These are phyloP conservation scores for Eutrema salsugineum DNA, from an alignment of 441 rosid species.

Conservation along the genomic window DNA sequence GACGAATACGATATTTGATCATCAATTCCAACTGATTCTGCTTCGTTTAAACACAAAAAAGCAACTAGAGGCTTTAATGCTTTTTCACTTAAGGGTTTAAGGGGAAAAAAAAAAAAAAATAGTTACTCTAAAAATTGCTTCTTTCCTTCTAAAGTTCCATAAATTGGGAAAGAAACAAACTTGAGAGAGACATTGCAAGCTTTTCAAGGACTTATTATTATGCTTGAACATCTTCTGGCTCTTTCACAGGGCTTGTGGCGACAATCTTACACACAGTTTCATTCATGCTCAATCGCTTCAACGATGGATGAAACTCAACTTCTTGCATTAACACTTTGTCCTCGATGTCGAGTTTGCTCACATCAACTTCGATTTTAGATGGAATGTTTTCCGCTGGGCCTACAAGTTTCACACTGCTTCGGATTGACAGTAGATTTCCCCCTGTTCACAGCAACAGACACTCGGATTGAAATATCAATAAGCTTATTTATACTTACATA, in stretches of 20 bases:
- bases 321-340: constrained; percentile 66
- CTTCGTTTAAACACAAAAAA: not conserved
- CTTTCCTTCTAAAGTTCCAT: not conserved
- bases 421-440: constrained; percentile 51
- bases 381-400: constrained; percentile 82
- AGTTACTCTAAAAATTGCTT: not conserved
- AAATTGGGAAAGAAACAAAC: not conserved
- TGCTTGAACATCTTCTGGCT: constrained; percentile 30
- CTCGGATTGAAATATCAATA: not conserved
- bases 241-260: constrained; percentile 37
- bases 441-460: constrained; percentile 34
- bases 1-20: not conserved
- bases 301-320: constrained; percentile 56
- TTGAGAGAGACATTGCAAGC: not conserved
- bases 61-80: not conserved
- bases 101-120: not conserved
- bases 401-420: constrained; percentile 48
- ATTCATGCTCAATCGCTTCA: constrained; percentile 77
- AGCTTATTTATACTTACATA: not conserved
- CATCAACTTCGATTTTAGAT: constrained; percentile 78
- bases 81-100: constrained; percentile 8
- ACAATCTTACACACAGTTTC: constrained; percentile 69
- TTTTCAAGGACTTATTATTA: not conserved
- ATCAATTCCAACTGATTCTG: not conserved
- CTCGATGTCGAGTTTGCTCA: constrained; percentile 74